Conservation (phyloP, 2,329 filamentous ascomycete species). For the Exophiala oligosperma region DNA sequence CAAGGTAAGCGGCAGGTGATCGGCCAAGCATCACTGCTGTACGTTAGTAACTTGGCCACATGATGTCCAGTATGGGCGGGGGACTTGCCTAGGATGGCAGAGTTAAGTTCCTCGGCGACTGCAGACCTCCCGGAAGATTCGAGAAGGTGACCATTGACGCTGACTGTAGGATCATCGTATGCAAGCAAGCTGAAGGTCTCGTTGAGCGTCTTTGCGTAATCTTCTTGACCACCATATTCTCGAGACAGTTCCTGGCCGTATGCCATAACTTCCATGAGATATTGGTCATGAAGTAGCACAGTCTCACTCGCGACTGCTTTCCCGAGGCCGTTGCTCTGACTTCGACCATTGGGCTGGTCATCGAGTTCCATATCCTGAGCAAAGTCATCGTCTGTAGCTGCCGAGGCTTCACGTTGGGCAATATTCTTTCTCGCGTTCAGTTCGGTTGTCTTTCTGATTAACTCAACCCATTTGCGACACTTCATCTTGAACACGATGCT, state of each 20-base stretch:
- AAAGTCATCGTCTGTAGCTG: slow-evolving; percentile 38
- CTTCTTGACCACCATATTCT: slow-evolving; percentile 74
- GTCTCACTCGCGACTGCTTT: slow-evolving; percentile 34
- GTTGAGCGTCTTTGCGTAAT: slow-evolving; percentile 70
- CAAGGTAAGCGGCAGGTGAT: slow-evolving; percentile 80
- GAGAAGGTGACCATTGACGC: slow-evolving; percentile 74
- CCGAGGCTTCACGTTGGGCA: slow-evolving; percentile 32
- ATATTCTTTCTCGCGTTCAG: slow-evolving; percentile 52
- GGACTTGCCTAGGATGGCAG: slow-evolving; percentile 79
- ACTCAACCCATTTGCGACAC: slow-evolving; percentile 92
- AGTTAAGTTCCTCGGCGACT: slow-evolving; percentile 92
- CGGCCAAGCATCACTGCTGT: slow-evolving; percentile 80
- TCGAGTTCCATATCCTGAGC: slow-evolving; percentile 60
- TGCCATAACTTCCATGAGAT: slow-evolving; percentile 69
- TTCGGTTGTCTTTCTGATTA: slow-evolving; percentile 76
- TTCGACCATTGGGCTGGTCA: slow-evolving; percentile 35
- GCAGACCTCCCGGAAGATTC: slow-evolving; percentile 71
- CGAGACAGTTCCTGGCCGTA: slow-evolving; percentile 78
- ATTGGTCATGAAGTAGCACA: slow-evolving; percentile 42
- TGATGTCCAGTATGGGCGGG: not conserved
- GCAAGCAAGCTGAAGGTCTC: slow-evolving; percentile 89
- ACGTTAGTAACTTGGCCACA: slow-evolving; percentile 21
- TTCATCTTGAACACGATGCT: slow-evolving; percentile 84
- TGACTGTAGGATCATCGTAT: slow-evolving; percentile 77
- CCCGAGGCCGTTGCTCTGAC: slow-evolving; percentile 33